Percentiles rank a stretch among this genome's conserved stretches.
Evolutionary conservation across 169 alveolate genomes (phyloP).

Genomic region (Plasmodium falciparum): DNA sequence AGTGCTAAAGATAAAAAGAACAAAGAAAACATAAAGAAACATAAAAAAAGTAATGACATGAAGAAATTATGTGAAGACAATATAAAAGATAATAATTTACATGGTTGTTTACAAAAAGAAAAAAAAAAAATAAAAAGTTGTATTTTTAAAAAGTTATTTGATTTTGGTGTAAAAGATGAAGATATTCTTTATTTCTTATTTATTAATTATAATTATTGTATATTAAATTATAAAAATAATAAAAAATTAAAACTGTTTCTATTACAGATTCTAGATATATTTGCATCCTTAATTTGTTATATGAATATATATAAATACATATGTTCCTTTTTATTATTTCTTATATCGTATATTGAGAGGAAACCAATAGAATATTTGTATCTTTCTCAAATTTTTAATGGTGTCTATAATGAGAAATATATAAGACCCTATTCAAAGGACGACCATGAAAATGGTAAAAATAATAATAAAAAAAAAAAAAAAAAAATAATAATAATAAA

Average conservation of each 20-base stretch:
- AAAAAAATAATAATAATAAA: no score
- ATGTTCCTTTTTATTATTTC: conserved; percentile 17
- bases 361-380: conserved; percentile 28
- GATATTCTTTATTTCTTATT: conserved; percentile 37
- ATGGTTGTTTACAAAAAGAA: neutral
- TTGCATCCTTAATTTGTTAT: conserved; percentile 22
- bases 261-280: conserved; percentile 15
- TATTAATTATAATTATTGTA: conserved; percentile 67
- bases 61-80: neutral
- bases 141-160: neutral
- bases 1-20: conserved; percentile 17
- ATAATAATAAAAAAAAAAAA: no score
- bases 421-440: neutral
- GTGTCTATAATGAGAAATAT: neutral
- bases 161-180: neutral
- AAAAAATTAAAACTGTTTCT: conserved; percentile 5
- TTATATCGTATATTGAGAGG: conserved; percentile 29
- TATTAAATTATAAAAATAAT: conserved; percentile 23
- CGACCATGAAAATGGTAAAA: no score
- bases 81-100: neutral
- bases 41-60: neutral
- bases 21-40: neutral
- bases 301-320: conserved; percentile 51
- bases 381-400: neutral
- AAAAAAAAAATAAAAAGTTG: neutral